Evolutionary conservation across 176 grass and related monocot species (phyloP).

Genomic region (Neostapfia colusana): DNA sequence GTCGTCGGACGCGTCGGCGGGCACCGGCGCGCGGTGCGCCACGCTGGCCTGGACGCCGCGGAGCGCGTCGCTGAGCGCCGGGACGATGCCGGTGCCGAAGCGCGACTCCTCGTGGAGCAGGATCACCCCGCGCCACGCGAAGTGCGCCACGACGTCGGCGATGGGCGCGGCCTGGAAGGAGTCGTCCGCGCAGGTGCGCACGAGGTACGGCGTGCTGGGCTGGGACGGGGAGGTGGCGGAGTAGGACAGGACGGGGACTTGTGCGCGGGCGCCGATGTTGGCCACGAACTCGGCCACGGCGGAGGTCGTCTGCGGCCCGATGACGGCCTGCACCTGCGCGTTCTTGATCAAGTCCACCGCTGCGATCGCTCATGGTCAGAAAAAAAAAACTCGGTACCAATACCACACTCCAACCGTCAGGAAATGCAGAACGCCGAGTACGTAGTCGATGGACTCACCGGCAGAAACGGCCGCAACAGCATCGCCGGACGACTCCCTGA

Average conservation of each 20-base stretch:
- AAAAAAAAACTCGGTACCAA: no score
- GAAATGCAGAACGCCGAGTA: no score
- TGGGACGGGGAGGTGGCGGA: constrained; percentile 37
- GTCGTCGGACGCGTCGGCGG: constrained; percentile 32
- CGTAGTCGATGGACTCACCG: constrained; percentile 27
- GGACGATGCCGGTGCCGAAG: constrained; percentile 41
- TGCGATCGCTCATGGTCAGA: no score
- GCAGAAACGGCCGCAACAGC: constrained; percentile 47
- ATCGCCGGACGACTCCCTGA: constrained; percentile 41
- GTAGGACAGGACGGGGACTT: constrained; percentile 58
- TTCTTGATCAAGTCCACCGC: constrained; percentile 56
- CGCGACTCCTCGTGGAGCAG: constrained; percentile 52
- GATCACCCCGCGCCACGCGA: constrained; percentile 45
- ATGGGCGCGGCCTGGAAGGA: constrained; percentile 24
- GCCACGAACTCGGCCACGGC: constrained; percentile 51
- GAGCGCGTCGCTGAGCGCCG: constrained; percentile 50
- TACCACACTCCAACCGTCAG: no score
- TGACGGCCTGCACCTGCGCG: constrained; percentile 34
- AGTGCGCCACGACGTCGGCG: constrained; percentile 16
- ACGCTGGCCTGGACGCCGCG: neutral
- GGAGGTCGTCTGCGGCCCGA: constrained; percentile 41
- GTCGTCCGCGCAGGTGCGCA: constrained; percentile 46
- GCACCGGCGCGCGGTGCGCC: constrained; percentile 39
- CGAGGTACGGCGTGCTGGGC: constrained; percentile 32
- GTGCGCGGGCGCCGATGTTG: constrained; percentile 35